phyloP scores from a whole-genome alignment of 306 rosid species.

The Canavalia gladiata region DNA sequence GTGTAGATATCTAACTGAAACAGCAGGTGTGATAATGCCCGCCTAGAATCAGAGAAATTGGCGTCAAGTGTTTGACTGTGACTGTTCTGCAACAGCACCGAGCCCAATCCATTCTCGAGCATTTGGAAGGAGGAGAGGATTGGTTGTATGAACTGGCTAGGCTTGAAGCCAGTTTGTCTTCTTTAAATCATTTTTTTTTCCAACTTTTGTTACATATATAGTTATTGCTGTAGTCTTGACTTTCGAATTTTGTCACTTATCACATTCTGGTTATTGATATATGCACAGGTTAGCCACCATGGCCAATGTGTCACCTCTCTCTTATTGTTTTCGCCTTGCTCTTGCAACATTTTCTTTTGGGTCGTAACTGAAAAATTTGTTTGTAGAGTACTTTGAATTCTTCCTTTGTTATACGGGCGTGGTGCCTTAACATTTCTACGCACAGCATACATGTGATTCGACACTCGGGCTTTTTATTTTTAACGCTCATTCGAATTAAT shows the following conservation, averaged over 20 bases:
- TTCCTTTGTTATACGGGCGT: neutral
- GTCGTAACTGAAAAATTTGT: constrained; percentile 14
- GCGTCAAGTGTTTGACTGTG: constrained; percentile 58
- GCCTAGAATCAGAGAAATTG: constrained; percentile 67
- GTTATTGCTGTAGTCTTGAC: constrained; percentile 78
- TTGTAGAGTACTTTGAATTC: neutral
- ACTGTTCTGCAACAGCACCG: constrained; percentile 61
- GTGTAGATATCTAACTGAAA: constrained; percentile 96
- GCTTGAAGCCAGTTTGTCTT: constrained; percentile 70
- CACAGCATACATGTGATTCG: neutral
- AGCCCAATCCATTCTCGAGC: constrained; percentile 63
- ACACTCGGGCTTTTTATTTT: neutral
- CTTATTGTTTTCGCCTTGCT: constrained; percentile 9
- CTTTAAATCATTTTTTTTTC: constrained; percentile 57
- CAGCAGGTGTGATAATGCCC: constrained; percentile 66
- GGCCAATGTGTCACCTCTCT: constrained; percentile 43
- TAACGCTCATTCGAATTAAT: neutral
- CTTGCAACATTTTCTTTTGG: constrained; percentile 15
- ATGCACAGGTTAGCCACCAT: constrained; percentile 74
- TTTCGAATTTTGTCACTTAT: constrained; percentile 71
- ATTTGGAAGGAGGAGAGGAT: constrained; percentile 61
- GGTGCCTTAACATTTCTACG: neutral
- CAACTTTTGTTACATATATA: constrained; percentile 75
- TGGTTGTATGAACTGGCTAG: constrained; percentile 74
- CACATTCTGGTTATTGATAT: constrained; percentile 78